These are phyloP conservation scores for Incumbomyces delicatus DNA, from an alignment of 2,329 filamentous ascomycete species.

Conservation along the genomic window DNA sequence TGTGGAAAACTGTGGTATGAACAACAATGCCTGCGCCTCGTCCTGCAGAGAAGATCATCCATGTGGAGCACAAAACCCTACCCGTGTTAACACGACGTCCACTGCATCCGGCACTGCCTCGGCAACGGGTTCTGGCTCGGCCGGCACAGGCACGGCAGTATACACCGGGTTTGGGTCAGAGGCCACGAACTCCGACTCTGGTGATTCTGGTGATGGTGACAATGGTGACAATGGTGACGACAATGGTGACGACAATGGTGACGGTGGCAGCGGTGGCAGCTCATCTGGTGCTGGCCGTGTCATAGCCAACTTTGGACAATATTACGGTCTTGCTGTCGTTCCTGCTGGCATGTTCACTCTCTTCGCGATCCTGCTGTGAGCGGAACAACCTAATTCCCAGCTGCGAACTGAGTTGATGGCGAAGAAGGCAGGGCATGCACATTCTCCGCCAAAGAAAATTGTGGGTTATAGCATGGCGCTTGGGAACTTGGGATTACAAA, in stretches of 20 bases:
- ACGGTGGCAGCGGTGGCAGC: slow-evolving; percentile 22
- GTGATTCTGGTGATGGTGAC: slow-evolving; percentile 1
- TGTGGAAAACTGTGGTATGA: slow-evolving; percentile 38
- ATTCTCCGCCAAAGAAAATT: too few relatives aligned
- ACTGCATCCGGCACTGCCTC: slow-evolving; percentile 28
- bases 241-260: slow-evolving; percentile 7
- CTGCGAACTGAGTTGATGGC: too few relatives aligned
- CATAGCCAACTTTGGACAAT: slow-evolving; percentile 44
- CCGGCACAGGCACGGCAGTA: slow-evolving; percentile 26
- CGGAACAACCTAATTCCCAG: not conserved
- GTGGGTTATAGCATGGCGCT: not conserved
- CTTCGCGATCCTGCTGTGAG: slow-evolving; percentile 45
- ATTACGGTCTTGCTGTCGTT: slow-evolving; percentile 47
- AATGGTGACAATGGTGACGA: not conserved
- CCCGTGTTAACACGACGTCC: slow-evolving; percentile 41
- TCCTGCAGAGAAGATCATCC: slow-evolving; percentile 46
- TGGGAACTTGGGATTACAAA: not conserved
- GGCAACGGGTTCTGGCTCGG: slow-evolving; percentile 26
- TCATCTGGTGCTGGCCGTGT: slow-evolving; percentile 27
- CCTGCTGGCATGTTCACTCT: slow-evolving; percentile 48
- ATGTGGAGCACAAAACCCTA: slow-evolving; percentile 53
- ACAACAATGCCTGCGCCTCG: slow-evolving; percentile 40
- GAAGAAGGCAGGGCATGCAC: too few relatives aligned
- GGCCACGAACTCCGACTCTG: slow-evolving; percentile 22
- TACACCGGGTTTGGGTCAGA: slow-evolving; percentile 36